These are phyloP conservation scores for Kazachstania sp. DNA, from an alignment of 1,139 yeast species.

Conservation along the genomic window DNA sequence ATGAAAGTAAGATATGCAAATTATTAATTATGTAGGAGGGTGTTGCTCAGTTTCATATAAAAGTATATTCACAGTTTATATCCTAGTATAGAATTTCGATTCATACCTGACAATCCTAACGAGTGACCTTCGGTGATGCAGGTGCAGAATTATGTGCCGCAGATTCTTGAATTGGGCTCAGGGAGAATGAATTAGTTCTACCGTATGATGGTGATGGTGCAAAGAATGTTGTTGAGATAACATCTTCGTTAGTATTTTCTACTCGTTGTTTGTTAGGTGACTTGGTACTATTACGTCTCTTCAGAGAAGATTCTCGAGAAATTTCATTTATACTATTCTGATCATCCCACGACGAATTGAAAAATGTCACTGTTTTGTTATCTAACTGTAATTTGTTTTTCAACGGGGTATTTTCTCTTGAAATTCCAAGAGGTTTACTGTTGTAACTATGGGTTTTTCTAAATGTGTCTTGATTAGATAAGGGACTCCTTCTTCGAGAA, in stretches of 20 bases:
- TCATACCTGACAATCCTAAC: no score
- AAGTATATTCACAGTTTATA: no score
- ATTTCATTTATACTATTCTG: constrained; percentile 1
- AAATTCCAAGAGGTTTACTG: constrained; percentile 27
- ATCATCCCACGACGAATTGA: constrained; percentile 25
- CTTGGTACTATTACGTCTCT: neutral
- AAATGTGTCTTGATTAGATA: constrained; percentile 12
- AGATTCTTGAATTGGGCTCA: constrained; percentile 31
- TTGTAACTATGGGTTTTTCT: constrained; percentile 31
- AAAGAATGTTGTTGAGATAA: constrained; percentile 16
- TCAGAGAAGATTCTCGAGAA: neutral
- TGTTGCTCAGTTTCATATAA: no score
- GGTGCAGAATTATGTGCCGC: constrained; percentile 19
- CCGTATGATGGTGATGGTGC: constrained; percentile 22
- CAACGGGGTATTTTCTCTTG: constrained; percentile 26
- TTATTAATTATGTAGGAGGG: no score
- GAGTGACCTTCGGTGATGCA: constrained; percentile 19
- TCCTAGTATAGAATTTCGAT: no score
- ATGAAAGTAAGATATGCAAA: no score
- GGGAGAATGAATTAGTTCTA: constrained; percentile 14
- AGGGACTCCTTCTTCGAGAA: neutral
- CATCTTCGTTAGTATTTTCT: neutral
- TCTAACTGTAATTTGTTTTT: constrained; percentile 44
- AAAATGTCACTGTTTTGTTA: constrained; percentile 52
- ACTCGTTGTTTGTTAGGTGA: neutral